These are phyloP conservation scores for Kwoniella europaea DNA, from an alignment of 768 basidiomycete species.

Conservation along the genomic window DNA sequence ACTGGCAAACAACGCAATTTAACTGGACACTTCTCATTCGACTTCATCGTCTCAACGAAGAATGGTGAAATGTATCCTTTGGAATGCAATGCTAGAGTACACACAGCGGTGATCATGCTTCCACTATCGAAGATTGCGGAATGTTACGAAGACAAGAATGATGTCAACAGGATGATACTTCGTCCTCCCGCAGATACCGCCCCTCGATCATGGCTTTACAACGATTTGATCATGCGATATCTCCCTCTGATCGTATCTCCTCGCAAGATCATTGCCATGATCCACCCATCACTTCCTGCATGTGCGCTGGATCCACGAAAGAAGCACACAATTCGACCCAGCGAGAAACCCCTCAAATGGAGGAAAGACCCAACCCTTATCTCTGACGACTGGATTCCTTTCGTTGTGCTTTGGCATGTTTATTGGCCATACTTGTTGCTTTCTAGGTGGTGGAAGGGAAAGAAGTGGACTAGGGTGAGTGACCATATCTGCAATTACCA, in stretches of 20 bases:
- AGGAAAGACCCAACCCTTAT: slow-evolving; percentile 55
- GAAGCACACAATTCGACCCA: slow-evolving; percentile 23
- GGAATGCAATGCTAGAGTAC: slow-evolving; percentile 58
- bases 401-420: slow-evolving; percentile 54
- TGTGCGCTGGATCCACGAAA: slow-evolving; percentile 25
- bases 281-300: slow-evolving; percentile 50
- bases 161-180: slow-evolving; percentile 15
- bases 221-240: slow-evolving; percentile 52
- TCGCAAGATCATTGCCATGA: slow-evolving; percentile 19
- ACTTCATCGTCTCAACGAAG: slow-evolving; percentile 55
- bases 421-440: slow-evolving; percentile 49
- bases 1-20: slow-evolving; percentile 35
- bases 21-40: slow-evolving; percentile 57
- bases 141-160: slow-evolving; percentile 30
- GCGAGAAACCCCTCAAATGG: slow-evolving; percentile 31
- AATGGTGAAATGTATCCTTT: slow-evolving; percentile 55
- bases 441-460: slow-evolving; percentile 48
- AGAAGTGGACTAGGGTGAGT: slow-evolving; percentile 55
- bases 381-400: slow-evolving; percentile 56
- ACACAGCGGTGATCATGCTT: slow-evolving; percentile 56
- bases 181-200: slow-evolving; percentile 27
- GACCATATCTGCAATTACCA: too few relatives aligned
- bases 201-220: slow-evolving; percentile 53
- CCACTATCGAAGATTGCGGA: slow-evolving; percentile 37
- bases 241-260: slow-evolving; percentile 42